Evolutionary conservation across 2,329 filamentous ascomycete species (phyloP), one percentile per base, ranked within the genome.

Genomic region (Diaporthe sp.): DNA sequence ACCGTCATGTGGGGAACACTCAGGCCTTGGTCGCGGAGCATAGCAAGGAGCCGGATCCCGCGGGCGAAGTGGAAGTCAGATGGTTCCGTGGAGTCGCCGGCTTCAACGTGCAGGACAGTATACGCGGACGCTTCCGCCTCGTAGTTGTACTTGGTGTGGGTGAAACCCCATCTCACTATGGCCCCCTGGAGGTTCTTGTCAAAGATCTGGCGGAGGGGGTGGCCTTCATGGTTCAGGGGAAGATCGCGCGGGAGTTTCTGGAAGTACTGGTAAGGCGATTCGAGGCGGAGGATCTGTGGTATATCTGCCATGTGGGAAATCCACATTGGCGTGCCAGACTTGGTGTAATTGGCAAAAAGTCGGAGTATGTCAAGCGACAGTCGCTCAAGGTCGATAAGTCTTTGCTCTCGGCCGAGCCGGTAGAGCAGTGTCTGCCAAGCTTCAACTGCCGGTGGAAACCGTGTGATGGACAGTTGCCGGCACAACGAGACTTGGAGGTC

Each of bases 191-290:
- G 74, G 37, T 79, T 79, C 15, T 76, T 68, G 57, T 84, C 81
- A 76, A 91, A 90, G 28, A 91, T 82, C 51, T 83, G 83, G 55
- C 83, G 84, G 9, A 90, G 74, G 2, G 89, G 89, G 75, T 91
- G 89, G 17, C 84, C 79, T 1, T 81, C 82, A 71, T 86, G 84
- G 13, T 77, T 76, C 34, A 84, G 80, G 1, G 85, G 83, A 17
- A 90, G 80, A 72, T 90, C 88, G 37, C 81, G 78, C 22, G 86
- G 85, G 4, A 87, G 71, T 46, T 76, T 67, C 39, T 83, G 83
- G 57, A 85, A 83, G 42, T 82, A 80, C 1, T 83, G 60, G 12
- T 84, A 81, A 22, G 80, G 82, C 42, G 80, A 79, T 44, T 81
- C 81, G 61, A 68, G 78, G 75, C 57, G 81, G 75, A 80, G 80